Evolutionary conservation across 2,329 filamentous ascomycete genomes (phyloP), one percentile per base, ranked within the genome.

Genomic region (Apiospora marii): DNA sequence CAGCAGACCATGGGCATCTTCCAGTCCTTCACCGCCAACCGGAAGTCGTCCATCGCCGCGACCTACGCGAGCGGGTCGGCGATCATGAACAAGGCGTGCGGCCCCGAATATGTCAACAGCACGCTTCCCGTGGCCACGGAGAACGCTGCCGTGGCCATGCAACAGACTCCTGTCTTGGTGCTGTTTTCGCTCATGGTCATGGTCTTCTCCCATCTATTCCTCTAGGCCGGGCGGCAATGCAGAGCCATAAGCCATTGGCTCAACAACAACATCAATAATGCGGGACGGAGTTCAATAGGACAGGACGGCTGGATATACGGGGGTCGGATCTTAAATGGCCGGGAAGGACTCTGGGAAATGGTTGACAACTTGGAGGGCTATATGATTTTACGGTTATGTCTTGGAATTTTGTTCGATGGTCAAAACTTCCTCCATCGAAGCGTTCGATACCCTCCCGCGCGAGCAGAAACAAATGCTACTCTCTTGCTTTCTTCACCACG

Each of bases 1-100:
- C 87, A 92, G 78, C 86, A 93, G 74, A 96, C 93, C 5, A 97
- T 98, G 94, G 87, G 87, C 37, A 89, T 97, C 24, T 98, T 93
- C 82, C 91, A 93, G 70, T 83, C 88, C 0, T 92, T 92, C 43
- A 91, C 93, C 0, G 86, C 88, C 19, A 90, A 95, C 77, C 85
- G 89, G 48, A 88, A 85, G 4, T 90, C 93, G 76, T 88, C 91
- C 10, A 87, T 98, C 67, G 88, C 89, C 37, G 81, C 85, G 22
- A 93, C 91, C 0, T 98, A 98, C 80, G 83, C 87, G 7, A 78
- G 84, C 13, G 94, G 95, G 0, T 95, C 96, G 0, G 83, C 88
- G 74, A 89, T 92, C 77, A 87, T 98, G 70, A 93, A 98, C 79
- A 85, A 89, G 14, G 86, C 87, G 3, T 92, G 91, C 77, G 91